Percentiles rank a stretch among this genome's conserved stretches.
Conservation (phyloP, 805 yeast species). For the Starmerella stellata region DNA sequence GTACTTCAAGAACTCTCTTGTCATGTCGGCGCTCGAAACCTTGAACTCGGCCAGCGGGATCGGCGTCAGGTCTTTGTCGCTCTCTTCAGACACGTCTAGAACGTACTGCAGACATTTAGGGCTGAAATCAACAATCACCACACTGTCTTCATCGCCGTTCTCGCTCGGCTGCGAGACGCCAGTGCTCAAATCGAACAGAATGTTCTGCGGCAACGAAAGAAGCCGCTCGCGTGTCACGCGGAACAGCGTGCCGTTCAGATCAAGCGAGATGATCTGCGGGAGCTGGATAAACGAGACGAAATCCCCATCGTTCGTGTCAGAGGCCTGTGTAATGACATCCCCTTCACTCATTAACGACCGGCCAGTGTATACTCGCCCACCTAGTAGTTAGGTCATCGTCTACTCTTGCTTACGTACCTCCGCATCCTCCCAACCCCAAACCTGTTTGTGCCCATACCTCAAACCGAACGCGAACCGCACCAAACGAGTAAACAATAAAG, state of each 20-base stretch:
- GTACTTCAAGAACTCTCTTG: too few species aligned
- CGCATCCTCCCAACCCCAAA: too few species aligned
- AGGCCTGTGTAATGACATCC: constrained; percentile 17
- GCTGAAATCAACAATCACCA: constrained; percentile 50
- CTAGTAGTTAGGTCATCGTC: not conserved
- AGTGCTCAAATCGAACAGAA: constrained; percentile 45
- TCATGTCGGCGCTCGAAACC: not conserved
- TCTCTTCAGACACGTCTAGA: constrained; percentile 54
- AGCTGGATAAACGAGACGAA: constrained; percentile 7
- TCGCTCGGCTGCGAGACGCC: constrained; percentile 54
- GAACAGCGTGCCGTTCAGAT: constrained; percentile 57
- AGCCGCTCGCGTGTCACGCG: constrained; percentile 72
- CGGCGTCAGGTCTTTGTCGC: constrained; percentile 28
- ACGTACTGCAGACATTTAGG: constrained; percentile 77
- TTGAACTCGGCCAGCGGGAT: constrained; percentile 12
- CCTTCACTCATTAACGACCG: constrained; percentile 2
- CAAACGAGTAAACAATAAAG: too few species aligned
- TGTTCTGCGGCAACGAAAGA: constrained; percentile 80
- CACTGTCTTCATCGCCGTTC: constrained; percentile 21
- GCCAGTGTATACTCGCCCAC: not conserved
- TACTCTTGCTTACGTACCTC: too few species aligned
- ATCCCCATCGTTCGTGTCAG: constrained; percentile 4
- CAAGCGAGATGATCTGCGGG: constrained; percentile 34
- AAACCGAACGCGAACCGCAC: too few species aligned
- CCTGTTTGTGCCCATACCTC: too few species aligned